Base-by-base conservation (phyloP, 2,329 filamentous ascomycete genomes). In the Neonectria faginata region DNA sequence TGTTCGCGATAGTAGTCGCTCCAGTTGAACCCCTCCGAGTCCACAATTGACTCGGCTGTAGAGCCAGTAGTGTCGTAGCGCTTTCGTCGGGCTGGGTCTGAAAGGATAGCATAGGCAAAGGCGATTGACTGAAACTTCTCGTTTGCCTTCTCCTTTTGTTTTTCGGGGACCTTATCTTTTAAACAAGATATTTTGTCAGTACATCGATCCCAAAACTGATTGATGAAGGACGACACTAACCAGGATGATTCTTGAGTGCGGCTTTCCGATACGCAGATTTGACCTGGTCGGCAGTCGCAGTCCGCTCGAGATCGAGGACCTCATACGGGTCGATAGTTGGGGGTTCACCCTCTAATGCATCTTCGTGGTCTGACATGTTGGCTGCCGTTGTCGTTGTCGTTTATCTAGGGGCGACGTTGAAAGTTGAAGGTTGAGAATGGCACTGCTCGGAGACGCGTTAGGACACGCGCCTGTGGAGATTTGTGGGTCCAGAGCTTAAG, bases 61-160 rank as follows among this genome's bases (percentile, higher is more conserved):
- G 91, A 96, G 59, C 96, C 96, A 0, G 95, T 98, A 57, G 87
- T 85, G 76, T 99, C 95, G 82, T 97, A 99, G 64, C 93, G 92
- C 72, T 89, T 89, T 70, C 96, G 92, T 57, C 96, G 89, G 20
- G 85, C 84, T 22, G 91, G 85, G 72, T 97, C 93, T 33, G 93
- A 97, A 39, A 99, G 91, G 54, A 99, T 88, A 36, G 94, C 95
- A 76, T 98, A 97, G 57, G 96, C 95, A 74, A 97, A 95, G 25
- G 95, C 95, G 71, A 99, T 89, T 71, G 91, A 85, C 79, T 99
- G 96, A 78, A 99, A 99, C 58, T 87, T 91, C 65, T 85, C 84
- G 72, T 97, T 91, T 2, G 96, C 95, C 45, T 86, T 82, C 27
- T 89, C 85, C 75, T 93, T 93, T 57, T 90, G 82, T 22, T 89